Percentiles rank a stretch among this genome's conserved stretches.
These are phyloP conservation scores for Wickerhamiella brachini DNA, from an alignment of 805 yeast species.

Conservation along the genomic window DNA sequence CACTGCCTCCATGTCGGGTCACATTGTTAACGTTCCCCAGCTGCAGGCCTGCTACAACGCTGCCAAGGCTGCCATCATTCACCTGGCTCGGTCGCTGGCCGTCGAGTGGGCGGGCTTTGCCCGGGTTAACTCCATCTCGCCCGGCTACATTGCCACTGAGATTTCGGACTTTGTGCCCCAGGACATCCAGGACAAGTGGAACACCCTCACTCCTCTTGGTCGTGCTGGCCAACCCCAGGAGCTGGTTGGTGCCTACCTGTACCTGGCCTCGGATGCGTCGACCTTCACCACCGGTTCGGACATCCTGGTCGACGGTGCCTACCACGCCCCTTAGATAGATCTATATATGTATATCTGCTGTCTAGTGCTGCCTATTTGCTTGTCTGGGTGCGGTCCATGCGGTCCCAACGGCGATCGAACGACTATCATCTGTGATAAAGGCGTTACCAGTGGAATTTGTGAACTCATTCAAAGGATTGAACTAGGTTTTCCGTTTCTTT, in stretches of 20 bases:
- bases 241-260: slow-evolving; percentile 65
- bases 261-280: slow-evolving; percentile 69
- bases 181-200: slow-evolving; percentile 38
- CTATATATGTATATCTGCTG: neutral
- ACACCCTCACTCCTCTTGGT: slow-evolving; percentile 33
- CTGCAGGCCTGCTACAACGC: slow-evolving; percentile 77
- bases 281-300: slow-evolving; percentile 71
- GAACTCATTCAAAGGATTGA: too few relatives aligned
- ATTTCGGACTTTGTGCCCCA: slow-evolving; percentile 37
- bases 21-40: slow-evolving; percentile 77
- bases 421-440: too few relatives aligned
- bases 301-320: slow-evolving; percentile 68
- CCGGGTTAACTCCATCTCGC: slow-evolving; percentile 69
- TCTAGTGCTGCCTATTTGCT: too few relatives aligned
- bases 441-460: too few relatives aligned
- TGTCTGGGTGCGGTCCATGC: too few relatives aligned
- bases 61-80: slow-evolving; percentile 73
- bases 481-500: too few relatives aligned
- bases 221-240: slow-evolving; percentile 64
- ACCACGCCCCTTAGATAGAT: slow-evolving; percentile 33
- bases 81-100: slow-evolving; percentile 63
- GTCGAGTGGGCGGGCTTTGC: slow-evolving; percentile 85
- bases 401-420: too few relatives aligned
- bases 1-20: slow-evolving; percentile 85
- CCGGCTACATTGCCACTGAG: slow-evolving; percentile 76